A percentile compares a stretch with the other conserved stretches of the same genome.
phyloP scores from a whole-genome alignment of 1,139 yeast genomes.

The Kodamaea suecica region DNA sequence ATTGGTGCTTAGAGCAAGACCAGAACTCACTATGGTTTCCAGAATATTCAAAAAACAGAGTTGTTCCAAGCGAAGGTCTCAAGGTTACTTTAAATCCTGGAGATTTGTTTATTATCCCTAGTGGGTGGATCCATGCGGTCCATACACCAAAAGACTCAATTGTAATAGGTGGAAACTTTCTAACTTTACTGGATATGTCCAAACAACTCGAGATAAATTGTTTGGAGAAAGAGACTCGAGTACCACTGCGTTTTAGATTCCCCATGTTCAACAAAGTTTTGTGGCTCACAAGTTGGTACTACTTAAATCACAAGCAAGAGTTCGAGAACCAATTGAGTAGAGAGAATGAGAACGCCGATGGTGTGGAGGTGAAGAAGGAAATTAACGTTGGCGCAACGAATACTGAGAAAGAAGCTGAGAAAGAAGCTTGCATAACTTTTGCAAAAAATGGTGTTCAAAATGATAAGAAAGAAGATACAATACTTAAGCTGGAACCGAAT shows the following conservation, averaged over 20 bases:
- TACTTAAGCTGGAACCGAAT: too few relatives aligned
- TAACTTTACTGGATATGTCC: slow-evolving; percentile 60
- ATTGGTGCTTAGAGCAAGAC: slow-evolving; percentile 69
- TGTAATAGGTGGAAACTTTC: slow-evolving; percentile 84
- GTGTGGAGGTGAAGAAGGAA: too few relatives aligned
- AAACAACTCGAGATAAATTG: slow-evolving; percentile 60
- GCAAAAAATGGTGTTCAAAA: too few relatives aligned
- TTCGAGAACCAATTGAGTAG: neutral
- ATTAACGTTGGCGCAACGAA: too few relatives aligned
- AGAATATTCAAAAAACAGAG: slow-evolving; percentile 34
- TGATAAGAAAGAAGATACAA: too few relatives aligned
- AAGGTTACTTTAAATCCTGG: slow-evolving; percentile 64
- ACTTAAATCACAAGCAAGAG: slow-evolving; percentile 19
- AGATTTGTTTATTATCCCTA: slow-evolving; percentile 78
- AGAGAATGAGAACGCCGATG: neutral
- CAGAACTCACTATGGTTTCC: slow-evolving; percentile 71
- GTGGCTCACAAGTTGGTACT: slow-evolving; percentile 60
- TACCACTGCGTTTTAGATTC: slow-evolving; percentile 72
- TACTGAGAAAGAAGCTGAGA: too few relatives aligned
- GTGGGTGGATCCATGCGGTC: slow-evolving; percentile 94
- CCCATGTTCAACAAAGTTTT: slow-evolving; percentile 72
- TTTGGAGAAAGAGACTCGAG: slow-evolving; percentile 66
- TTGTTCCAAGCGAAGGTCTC: slow-evolving; percentile 47
- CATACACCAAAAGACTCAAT: slow-evolving; percentile 78
- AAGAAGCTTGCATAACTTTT: too few relatives aligned